Evolutionary conservation across 2,329 filamentous ascomycete genomes (phyloP), one percentile per base, ranked within the genome.

Genomic region (Neonectria faginata): DNA sequence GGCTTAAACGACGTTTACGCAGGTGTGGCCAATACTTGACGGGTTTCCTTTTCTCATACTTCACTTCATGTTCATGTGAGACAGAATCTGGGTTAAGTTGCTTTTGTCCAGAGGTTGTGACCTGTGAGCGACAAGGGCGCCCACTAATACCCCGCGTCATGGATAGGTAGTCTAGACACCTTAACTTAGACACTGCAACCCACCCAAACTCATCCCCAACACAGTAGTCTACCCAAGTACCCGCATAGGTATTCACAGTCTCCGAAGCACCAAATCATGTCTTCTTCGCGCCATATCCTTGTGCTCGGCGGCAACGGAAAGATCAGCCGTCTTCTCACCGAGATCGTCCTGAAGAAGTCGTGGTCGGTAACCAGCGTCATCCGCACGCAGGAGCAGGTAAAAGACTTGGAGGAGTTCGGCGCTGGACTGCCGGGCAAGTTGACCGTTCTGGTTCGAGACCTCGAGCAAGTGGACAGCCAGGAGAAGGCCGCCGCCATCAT

Each of bases 241-340:
- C 29, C 9, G 25, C 5, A 25, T 25, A 25, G 7, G 29, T 31
- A 51, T 62, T 66, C 61, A 58, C 58, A 51, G 50, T 36, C 14
- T 42, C 63, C 58, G 50, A 58, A 50, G 16, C 41, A 50, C 57
- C 18, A 57, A 45, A 52, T 42, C 48, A 73, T 74, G 71, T 12
- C 64, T 52, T 20, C 68, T 14, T 47, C 60, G 25, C 72, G 69
- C 27, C 81, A 85, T 70, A 85, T 92, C 58, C 86, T 93, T 60
- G 79, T 94, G 60, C 86, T 94, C 56, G 92, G 92, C 71, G 92
- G 91, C 67, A 91, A 93, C 79, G 92, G 92, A 77, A 92, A 92
- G 77, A 81, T 94, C 56, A 86, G 91, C 67, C 86, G 91, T 45
- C 81, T 89, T 33, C 83, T 94, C 12, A 94, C 91, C 6, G 89